Percentiles rank a stretch among this genome's conserved stretches.
Conservation (phyloP, 192 early-diverging fungal species). For the Phlyctochytrium arcticum region DNA sequence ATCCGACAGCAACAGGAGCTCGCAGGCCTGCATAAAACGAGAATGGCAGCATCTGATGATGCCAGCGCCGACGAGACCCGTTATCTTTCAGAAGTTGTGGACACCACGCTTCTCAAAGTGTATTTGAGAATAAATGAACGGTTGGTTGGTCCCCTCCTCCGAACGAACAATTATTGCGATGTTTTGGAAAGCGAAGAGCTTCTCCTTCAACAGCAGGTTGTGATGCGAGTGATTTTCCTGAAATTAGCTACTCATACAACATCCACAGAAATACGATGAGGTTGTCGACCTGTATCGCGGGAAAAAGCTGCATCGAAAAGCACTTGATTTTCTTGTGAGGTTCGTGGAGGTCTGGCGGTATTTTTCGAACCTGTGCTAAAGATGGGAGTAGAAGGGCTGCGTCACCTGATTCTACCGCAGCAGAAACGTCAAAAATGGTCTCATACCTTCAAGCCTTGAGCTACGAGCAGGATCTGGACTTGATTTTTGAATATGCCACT, state of each 20-base stretch:
- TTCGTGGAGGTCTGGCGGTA: not conserved
- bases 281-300: slow-evolving; percentile 92
- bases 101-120: slow-evolving; percentile 86
- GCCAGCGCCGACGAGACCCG: slow-evolving; percentile 42
- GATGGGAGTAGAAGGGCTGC: not conserved
- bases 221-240: not conserved
- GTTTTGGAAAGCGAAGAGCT: slow-evolving; percentile 77
- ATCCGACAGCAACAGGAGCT: slow-evolving; percentile 25
- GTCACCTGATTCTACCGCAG: slow-evolving; percentile 20
- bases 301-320: slow-evolving; percentile 85
- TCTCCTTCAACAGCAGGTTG: slow-evolving; percentile 68
- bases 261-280: slow-evolving; percentile 69
- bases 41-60: slow-evolving; percentile 33
- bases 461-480: slow-evolving; percentile 63
- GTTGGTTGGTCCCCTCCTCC: slow-evolving; percentile 85
- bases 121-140: slow-evolving; percentile 83
- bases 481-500: slow-evolving; percentile 77
- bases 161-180: slow-evolving; percentile 86
- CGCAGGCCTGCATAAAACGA: slow-evolving; percentile 10
- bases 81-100: slow-evolving; percentile 54
- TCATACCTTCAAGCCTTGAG: slow-evolving; percentile 77
- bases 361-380: not conserved
- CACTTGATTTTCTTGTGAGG: slow-evolving; percentile 69
- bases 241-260: no score
- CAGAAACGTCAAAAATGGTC: slow-evolving; percentile 30